Evolutionary conservation across 2,329 filamentous ascomycete genomes (phyloP).

Genomic region (Pyricularia grisea): DNA sequence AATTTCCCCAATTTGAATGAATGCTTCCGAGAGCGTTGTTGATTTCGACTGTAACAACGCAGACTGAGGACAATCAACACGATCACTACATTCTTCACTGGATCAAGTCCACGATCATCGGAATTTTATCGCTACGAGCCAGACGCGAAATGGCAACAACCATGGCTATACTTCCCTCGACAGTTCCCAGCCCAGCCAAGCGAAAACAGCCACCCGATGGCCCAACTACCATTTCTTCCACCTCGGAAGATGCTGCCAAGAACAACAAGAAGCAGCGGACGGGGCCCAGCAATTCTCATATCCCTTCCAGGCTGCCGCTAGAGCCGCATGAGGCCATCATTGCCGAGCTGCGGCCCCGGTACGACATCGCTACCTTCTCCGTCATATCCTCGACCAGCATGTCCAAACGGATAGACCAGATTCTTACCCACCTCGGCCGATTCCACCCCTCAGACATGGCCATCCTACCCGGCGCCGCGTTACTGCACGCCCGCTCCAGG

Average conservation of each 20-base stretch:
- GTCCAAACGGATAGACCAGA: constrained; percentile 37
- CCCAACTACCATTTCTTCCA: constrained; percentile 3
- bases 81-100: background rate
- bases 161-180: constrained; percentile 2
- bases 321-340: constrained; percentile 32
- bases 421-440: constrained; percentile 33
- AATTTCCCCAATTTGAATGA: background rate
- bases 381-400: constrained; percentile 54
- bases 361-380: constrained; percentile 41
- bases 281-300: constrained; percentile 9
- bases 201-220: constrained; percentile 3
- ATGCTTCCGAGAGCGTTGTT: background rate
- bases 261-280: constrained; percentile 5
- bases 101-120: background rate
- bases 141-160: constrained; percentile 1
- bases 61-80: background rate
- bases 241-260: background rate
- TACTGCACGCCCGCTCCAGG: constrained; percentile 39
- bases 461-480: constrained; percentile 24
- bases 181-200: constrained; percentile 3
- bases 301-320: constrained; percentile 16
- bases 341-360: constrained; percentile 31
- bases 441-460: constrained; percentile 15
- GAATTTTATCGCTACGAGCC: background rate
- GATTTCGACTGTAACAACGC: background rate